Evolutionary conservation across 371 early-diverging fungal species (phyloP).

Genomic region (Mortierella sp.): DNA sequence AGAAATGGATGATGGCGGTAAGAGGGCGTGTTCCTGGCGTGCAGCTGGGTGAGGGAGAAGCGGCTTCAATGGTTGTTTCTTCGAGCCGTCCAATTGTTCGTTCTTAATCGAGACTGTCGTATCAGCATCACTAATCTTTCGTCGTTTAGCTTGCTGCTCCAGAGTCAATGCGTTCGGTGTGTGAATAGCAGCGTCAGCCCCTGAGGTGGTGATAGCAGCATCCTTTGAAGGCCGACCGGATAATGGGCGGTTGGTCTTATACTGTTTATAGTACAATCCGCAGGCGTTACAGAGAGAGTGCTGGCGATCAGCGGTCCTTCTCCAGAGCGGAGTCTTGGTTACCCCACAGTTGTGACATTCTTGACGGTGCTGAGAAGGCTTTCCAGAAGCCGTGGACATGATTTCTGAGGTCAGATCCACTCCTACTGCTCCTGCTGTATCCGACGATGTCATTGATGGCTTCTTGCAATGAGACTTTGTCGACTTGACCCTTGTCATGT

Average conservation of each 20-base stretch:
- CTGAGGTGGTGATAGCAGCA: neutral
- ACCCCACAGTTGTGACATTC: slow-evolving; percentile 86
- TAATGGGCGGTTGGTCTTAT: slow-evolving; percentile 76
- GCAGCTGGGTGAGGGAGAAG: slow-evolving; percentile 37
- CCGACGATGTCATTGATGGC: slow-evolving; percentile 39
- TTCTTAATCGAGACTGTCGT: slow-evolving; percentile 7
- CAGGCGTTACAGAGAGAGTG: slow-evolving; percentile 89
- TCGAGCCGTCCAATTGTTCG: slow-evolving; percentile 12
- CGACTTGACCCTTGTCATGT: slow-evolving; percentile 6
- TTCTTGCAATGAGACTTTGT: slow-evolving; percentile 20
- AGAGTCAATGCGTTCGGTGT: slow-evolving; percentile 1
- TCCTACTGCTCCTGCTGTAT: neutral
- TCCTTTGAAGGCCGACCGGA: slow-evolving; percentile 54
- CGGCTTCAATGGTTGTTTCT: slow-evolving; percentile 21
- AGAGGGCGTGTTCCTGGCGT: slow-evolving; percentile 3
- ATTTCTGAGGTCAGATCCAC: too few relatives aligned
- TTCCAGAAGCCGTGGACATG: neutral
- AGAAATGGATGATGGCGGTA: neutral
- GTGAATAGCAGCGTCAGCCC: too few relatives aligned
- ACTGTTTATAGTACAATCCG: slow-evolving; percentile 82
- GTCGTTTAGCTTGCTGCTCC: slow-evolving; percentile 26
- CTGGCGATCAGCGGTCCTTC: slow-evolving; percentile 78
- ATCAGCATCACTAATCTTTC: slow-evolving; percentile 20
- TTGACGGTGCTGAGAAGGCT: slow-evolving; percentile 58
- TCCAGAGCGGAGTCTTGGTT: slow-evolving; percentile 86